Percentiles rank a stretch among this genome's conserved stretches.
These are phyloP conservation scores for Gracilaria caudata DNA, from an alignment of 23 red algal species.

Conservation along the genomic window DNA sequence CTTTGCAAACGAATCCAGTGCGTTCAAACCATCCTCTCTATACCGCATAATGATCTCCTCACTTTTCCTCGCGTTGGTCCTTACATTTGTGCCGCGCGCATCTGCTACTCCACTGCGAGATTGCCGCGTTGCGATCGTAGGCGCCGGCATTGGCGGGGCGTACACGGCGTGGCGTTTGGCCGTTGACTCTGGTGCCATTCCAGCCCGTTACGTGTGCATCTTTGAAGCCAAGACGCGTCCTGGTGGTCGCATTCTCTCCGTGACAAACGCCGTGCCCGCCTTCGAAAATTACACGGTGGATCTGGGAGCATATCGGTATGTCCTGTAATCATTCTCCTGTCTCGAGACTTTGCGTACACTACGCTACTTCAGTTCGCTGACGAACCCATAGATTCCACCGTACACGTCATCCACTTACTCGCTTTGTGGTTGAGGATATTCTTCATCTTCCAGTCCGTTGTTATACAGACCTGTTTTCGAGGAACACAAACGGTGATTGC, in stretches of 20 bases:
- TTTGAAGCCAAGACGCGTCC: conserved; percentile 65
- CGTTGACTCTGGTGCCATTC: conserved; percentile 9
- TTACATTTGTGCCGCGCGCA: neutral
- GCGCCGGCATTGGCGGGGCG: conserved; percentile 58
- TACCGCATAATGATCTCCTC: neutral
- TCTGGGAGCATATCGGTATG: conserved; percentile 63
- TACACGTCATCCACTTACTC: neutral
- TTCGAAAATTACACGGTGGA: conserved; percentile 54
- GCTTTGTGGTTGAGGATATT: conserved; percentile 15
- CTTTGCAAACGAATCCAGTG: neutral
- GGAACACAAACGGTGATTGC: neutral
- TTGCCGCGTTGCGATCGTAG: conserved; percentile 47
- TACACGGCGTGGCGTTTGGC: conserved; percentile 58
- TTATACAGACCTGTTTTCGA: conserved; percentile 29
- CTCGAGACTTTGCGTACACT: neutral
- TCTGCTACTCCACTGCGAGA: neutral
- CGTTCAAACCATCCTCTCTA: neutral
- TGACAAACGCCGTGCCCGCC: conserved; percentile 18
- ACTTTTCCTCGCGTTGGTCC: neutral
- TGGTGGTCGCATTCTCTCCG: conserved; percentile 60
- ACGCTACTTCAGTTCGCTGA: neutral
- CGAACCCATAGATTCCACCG: neutral
- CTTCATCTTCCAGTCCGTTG: neutral
- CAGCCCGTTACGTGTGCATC: conserved; percentile 27
- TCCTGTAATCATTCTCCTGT: neutral